Percentiles rank a stretch among this genome's conserved stretches.
Conservation (phyloP, 2,329 filamentous ascomycete species). For the Neurospora crassa region DNA sequence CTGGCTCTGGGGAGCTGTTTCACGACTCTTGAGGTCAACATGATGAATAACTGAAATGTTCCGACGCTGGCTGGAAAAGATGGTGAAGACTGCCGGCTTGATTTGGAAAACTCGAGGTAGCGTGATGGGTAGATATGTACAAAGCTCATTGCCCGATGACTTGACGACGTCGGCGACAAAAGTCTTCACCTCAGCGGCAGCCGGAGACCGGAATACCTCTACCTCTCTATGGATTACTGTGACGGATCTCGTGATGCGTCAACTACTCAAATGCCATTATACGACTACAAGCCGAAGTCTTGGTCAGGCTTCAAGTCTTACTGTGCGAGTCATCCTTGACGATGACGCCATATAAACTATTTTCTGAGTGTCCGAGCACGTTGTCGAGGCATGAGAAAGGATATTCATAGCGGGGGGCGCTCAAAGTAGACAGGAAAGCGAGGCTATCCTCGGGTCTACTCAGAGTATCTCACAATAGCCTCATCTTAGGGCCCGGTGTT, state of each 20-base stretch:
- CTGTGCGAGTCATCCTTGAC: neutral
- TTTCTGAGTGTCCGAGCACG: neutral
- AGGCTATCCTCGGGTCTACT: neutral
- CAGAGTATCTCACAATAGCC: neutral
- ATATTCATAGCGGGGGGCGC: neutral
- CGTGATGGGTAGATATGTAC: neutral
- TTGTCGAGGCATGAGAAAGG: neutral
- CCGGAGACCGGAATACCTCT: neutral
- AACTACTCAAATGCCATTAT: neutral
- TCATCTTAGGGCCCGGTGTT: neutral
- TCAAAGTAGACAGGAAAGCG: neutral
- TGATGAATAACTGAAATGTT: neutral
- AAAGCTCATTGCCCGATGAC: neutral
- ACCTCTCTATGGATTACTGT: neutral
- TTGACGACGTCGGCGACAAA: neutral
- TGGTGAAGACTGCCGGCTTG: neutral
- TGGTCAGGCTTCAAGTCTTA: neutral
- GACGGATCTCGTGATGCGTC: neutral
- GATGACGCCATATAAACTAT: neutral
- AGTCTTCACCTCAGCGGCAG: neutral
- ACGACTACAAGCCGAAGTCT: neutral
- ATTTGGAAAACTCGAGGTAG: neutral
- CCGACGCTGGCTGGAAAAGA: neutral
- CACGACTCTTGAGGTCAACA: neutral
- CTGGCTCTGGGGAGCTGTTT: neutral